Base-by-base conservation (phyloP, 805 yeast genomes). In the Wickerhamia fluorescens region DNA sequence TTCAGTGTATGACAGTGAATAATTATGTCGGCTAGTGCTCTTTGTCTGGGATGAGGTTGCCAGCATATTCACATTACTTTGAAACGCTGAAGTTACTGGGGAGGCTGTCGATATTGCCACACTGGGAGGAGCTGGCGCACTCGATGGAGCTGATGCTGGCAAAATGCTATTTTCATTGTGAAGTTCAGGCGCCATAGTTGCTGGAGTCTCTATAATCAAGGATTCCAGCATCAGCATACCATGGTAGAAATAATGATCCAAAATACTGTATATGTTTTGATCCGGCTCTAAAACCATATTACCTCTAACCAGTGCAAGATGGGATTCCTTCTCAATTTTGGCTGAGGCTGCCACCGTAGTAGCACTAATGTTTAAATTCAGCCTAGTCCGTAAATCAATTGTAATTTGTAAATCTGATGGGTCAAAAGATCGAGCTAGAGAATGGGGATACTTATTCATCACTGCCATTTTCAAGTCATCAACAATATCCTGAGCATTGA, bases 401-500 rank as follows among this genome's bases (percentile, higher is more conserved):
- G 45, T 70, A 35, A 75, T 49, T 11, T 61, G 31, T 38, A 79
- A 34, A 47, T 83, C 85, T 7, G 94, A 75, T 6, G 94, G 77
- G 57, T 86, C 86, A 45, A 66, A 70, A 25, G 60, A 49, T 36
- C 71, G 50, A 3, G 76, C 82, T 32, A 80, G 47, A 3, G 84
- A 68, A 35, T 80, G 75, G 31, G 94, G 82, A 50, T 71, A 81
- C 42, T 78, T 82, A 25, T 57, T 58, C 20, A 77, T 53, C 1
- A 88, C 67, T 35, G 74, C 67, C 7, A 67, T 58, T 45, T 88
- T 88, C 42, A 88, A 60, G 52, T 89, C 95, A 51, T 88, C 97
- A 4, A 88, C 69, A 1, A 87, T 67, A 46, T 83, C 89, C 13
- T 53, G 47, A 17, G 73, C 73, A 11, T 64, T 61, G 12, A 83